Conservation (phyloP, 2,329 filamentous ascomycete genomes). For the Botrytis squamosa region DNA sequence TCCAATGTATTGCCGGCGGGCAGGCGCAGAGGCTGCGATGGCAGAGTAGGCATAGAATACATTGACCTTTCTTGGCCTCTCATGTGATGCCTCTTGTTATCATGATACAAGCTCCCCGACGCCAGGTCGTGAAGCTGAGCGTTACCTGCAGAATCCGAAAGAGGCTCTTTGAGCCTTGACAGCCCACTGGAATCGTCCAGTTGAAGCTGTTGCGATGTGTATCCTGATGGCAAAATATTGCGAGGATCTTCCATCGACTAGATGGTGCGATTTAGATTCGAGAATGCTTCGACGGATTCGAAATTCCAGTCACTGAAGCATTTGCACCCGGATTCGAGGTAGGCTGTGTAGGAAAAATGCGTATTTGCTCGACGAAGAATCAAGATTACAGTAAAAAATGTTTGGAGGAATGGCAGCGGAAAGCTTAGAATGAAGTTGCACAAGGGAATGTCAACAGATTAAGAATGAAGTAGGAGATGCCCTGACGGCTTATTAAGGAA, state of each 20-base stretch:
- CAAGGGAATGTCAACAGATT: slow-evolving; percentile 36
- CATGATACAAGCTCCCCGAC: slow-evolving; percentile 34
- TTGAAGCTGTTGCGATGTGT: slow-evolving; percentile 27
- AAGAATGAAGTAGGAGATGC: slow-evolving; percentile 38
- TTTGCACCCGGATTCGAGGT: slow-evolving; percentile 23
- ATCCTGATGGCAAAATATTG: slow-evolving; percentile 32
- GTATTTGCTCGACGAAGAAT: slow-evolving; percentile 32
- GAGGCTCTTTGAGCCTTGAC: slow-evolving; percentile 32
- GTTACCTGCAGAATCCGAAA: slow-evolving; percentile 37
- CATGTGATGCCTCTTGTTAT: slow-evolving; percentile 32
- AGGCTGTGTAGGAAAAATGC: slow-evolving; percentile 27
- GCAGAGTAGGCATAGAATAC: slow-evolving; percentile 34
- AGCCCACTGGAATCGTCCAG: slow-evolving; percentile 29
- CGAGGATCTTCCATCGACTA: slow-evolving; percentile 35
- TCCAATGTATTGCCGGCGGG: slow-evolving; percentile 31
- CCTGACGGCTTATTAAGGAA: slow-evolving; percentile 34
- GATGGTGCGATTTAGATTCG: slow-evolving; percentile 21
- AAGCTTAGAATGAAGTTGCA: slow-evolving; percentile 25
- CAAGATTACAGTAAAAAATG: slow-evolving; percentile 39
- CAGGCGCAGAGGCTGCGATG: slow-evolving; percentile 32
- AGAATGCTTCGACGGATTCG: slow-evolving; percentile 35
- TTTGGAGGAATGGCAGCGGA: slow-evolving; percentile 37
- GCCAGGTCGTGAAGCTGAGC: slow-evolving; percentile 35
- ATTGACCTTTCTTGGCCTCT: slow-evolving; percentile 28
- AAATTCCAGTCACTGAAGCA: slow-evolving; percentile 25